Evolutionary conservation across 306 rosid species (phyloP).

Genomic region (Sesbania bispinosa): DNA sequence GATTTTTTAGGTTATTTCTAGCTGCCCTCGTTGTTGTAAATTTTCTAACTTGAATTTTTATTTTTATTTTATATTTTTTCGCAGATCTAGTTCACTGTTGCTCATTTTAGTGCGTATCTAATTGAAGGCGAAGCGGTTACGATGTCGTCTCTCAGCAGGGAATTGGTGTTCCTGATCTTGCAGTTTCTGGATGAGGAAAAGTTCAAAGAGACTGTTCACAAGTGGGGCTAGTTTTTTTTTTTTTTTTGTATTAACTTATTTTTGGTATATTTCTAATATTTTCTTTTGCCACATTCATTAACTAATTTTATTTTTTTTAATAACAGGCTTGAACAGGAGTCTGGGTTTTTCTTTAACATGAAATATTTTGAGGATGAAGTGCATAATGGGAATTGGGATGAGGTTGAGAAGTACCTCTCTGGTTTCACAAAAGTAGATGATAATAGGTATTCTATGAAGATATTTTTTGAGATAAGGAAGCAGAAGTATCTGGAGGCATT

Average conservation of each 20-base stretch:
- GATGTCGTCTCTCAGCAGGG: conserved; percentile 98
- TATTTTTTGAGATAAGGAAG: too few relatives aligned
- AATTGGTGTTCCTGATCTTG: conserved; percentile 97
- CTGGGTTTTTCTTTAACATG: too few relatives aligned
- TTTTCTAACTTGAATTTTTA: background rate
- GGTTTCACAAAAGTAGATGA: too few relatives aligned
- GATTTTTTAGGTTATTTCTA: conserved; percentile 19
- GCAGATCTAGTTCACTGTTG: conserved; percentile 74
- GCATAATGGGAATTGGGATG: too few relatives aligned
- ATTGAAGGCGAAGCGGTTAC: conserved; percentile 42
- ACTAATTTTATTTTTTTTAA: background rate
- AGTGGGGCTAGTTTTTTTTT: conserved; percentile 55
- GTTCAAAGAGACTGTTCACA: conserved; percentile 98
- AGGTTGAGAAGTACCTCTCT: too few relatives aligned
- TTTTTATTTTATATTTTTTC: background rate
- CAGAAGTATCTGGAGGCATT: too few relatives aligned
- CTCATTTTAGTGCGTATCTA: conserved; percentile 41
- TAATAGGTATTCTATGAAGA: too few relatives aligned
- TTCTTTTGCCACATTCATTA: conserved; percentile 26
- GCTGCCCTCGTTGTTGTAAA: conserved; percentile 22
- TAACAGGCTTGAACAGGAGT: conserved; percentile 92
- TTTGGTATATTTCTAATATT: conserved; percentile 13
- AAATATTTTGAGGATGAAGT: too few relatives aligned
- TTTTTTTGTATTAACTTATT: conserved; percentile 4
- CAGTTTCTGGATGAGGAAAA: conserved; percentile 99